Evolutionary conservation across 371 early-diverging fungal species (phyloP).

Genomic region (Lichtheimia ornata): DNA sequence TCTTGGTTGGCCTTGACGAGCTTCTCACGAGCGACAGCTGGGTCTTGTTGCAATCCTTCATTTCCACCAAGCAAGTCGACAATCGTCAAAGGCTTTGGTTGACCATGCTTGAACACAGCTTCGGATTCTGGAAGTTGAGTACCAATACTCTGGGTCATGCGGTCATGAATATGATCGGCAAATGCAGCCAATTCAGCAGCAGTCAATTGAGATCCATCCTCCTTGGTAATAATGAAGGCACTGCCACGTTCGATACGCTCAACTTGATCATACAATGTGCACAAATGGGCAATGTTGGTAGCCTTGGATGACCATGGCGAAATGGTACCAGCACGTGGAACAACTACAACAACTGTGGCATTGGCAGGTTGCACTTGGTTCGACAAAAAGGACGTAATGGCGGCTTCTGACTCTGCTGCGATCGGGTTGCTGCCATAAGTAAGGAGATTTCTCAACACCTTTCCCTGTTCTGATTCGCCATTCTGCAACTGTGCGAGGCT

Average conservation of each 20-base stretch:
- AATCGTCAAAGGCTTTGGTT: conserved; percentile 75
- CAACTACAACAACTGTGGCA: conserved; percentile 58
- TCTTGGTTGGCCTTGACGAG: conserved; percentile 81
- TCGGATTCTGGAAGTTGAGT: conserved; percentile 62
- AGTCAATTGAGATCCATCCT: conserved; percentile 33
- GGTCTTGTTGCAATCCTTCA: conserved; percentile 25
- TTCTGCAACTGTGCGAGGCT: conserved; percentile 31
- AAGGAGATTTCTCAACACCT: conserved; percentile 48
- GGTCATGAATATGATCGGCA: conserved; percentile 74
- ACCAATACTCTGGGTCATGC: conserved; percentile 89
- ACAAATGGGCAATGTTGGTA: conserved; percentile 91
- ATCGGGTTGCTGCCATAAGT: conserved; percentile 50
- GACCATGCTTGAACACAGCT: conserved; percentile 74
- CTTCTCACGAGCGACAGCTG: conserved; percentile 59
- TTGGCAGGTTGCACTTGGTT: conserved; percentile 29
- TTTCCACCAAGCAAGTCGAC: conserved; percentile 58
- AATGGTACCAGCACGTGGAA: conserved; percentile 93
- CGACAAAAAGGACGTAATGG: conserved; percentile 42
- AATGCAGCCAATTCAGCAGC: conserved; percentile 46
- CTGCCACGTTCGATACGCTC: conserved; percentile 87
- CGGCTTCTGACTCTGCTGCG: conserved; percentile 24
- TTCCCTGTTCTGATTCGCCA: conserved; percentile 35
- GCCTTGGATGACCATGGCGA: conserved; percentile 99
- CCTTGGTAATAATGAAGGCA: conserved; percentile 62
- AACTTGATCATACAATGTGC: conserved; percentile 73